phyloP scores from a whole-genome alignment of 306 rosid species.

The Inga laurina region DNA sequence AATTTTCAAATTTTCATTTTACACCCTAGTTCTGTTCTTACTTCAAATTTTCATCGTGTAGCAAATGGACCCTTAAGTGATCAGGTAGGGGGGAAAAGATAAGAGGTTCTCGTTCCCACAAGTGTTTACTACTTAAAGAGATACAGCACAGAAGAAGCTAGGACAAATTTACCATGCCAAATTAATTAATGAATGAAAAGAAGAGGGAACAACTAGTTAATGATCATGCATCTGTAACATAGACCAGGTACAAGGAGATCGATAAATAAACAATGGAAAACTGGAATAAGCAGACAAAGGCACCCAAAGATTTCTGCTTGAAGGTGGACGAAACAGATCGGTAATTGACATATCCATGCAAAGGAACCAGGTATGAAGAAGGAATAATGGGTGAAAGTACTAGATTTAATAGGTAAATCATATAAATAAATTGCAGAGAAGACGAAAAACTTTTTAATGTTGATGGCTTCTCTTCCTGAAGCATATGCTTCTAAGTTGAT shows the following conservation, averaged over 20 bases:
- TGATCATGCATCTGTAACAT: slow-evolving; percentile 14
- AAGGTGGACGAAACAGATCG: neutral
- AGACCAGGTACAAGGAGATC: neutral
- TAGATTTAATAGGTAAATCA: neutral
- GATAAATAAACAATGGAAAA: neutral
- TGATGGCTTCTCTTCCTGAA: neutral
- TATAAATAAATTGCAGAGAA: neutral
- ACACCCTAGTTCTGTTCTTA: neutral
- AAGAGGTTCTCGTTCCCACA: slow-evolving; percentile 19
- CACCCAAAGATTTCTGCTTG: neutral
- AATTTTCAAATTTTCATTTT: neutral
- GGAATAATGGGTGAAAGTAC: neutral
- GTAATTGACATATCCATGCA: neutral
- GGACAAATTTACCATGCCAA: neutral
- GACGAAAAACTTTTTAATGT: neutral
- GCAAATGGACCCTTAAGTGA: neutral
- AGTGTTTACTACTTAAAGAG: neutral
- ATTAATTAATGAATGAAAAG: neutral
- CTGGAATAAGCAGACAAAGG: neutral
- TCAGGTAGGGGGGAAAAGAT: neutral
- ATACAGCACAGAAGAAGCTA: neutral
- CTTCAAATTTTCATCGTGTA: neutral
- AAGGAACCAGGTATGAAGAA: neutral
- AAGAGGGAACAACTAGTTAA: neutral
- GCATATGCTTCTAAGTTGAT: slow-evolving; percentile 13